Evolutionary conservation across 176 grass and related monocot species (phyloP), one percentile per base, ranked within the genome.

Genomic region (Eragrostis nindensis): DNA sequence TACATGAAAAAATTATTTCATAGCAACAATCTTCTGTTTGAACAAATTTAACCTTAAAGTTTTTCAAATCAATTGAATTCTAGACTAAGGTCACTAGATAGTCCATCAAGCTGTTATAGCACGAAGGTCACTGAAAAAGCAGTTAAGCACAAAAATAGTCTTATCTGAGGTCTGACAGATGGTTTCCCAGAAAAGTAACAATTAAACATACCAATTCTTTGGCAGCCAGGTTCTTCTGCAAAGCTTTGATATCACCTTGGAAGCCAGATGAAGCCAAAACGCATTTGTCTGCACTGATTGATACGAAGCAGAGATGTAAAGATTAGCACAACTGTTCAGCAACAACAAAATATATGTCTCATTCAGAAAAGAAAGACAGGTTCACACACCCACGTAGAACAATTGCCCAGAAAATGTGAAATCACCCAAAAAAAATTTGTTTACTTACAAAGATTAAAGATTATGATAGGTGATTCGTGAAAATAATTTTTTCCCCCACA

Each of bases 241-340:
- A 70, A 81, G 88, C 81, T 86, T 94, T 91, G 64, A 93, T 89
- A 87, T 98, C 95, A 47, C 87, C 95, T 89, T 98, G 92, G 75
- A 92, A 98, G 74, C 95, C 95, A 53, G 90, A 94, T n/a, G 95
- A 94, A 5, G 90, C 90, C 78, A 94, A 68, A 56, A 93, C 86
- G 77, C 86, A 93, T 80, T 94, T 98, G 22, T 93, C 88, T 47
- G 84, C 74, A 60, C 92, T 94, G 77, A 55, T 71, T 30, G 22
- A 5, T 54, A 2, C 15, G 16, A 66, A 30, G 81, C 8, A 36
- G 30, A 27, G n/a, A 82, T 11, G 75, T 71, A 15, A 55, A 40
- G 12, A 67, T 76, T 14, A 62, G 59, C 59, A 77, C 25, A 72
- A 46, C 41, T 11, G 26, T 40, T 55, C 16, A 75, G 18, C 6